Conservation (phyloP, 257 asterid genomes). For the Nicotiana attenuata region DNA sequence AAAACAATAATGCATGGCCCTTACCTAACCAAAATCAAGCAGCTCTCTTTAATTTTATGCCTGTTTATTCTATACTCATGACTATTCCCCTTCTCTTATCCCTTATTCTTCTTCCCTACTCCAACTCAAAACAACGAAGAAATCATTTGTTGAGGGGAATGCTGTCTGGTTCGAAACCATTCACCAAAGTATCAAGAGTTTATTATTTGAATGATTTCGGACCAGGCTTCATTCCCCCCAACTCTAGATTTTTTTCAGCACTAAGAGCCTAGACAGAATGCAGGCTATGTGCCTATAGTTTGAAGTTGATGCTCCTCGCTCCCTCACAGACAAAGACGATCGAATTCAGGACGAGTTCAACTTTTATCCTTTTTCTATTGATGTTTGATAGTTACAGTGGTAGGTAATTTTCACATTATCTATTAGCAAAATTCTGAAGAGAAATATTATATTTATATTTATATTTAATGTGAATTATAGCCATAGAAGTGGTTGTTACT, state of each 20-base stretch:
- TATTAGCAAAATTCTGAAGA: not conserved
- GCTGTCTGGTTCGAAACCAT: conserved; percentile 47
- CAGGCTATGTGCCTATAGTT: not conserved
- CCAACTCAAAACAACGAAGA: not conserved
- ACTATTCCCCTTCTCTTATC: not conserved
- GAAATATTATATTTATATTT: not conserved
- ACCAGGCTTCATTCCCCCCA: conserved; percentile 85
- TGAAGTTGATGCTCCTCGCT: not conserved
- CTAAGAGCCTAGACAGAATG: not conserved
- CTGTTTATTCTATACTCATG: not conserved
- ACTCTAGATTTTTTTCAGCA: conserved; percentile 9
- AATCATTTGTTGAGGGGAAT: conserved; percentile 35
- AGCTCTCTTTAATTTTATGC: not conserved
- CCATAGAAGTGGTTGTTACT: not conserved
- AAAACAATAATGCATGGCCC: conserved; percentile 25
- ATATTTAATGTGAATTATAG: not conserved
- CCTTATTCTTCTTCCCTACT: not conserved
- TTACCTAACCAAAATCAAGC: conserved; percentile 19
- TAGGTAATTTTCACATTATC: not conserved
- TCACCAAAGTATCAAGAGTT: not conserved
- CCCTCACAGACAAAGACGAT: no score
- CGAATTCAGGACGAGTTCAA: no score
- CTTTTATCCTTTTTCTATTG: not conserved
- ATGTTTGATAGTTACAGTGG: not conserved
- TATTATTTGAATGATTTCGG: conserved; percentile 53